Evolutionary conservation across 805 yeast genomes (phyloP), one percentile per base, ranked within the genome.

Genomic region (Candida berthetii): DNA sequence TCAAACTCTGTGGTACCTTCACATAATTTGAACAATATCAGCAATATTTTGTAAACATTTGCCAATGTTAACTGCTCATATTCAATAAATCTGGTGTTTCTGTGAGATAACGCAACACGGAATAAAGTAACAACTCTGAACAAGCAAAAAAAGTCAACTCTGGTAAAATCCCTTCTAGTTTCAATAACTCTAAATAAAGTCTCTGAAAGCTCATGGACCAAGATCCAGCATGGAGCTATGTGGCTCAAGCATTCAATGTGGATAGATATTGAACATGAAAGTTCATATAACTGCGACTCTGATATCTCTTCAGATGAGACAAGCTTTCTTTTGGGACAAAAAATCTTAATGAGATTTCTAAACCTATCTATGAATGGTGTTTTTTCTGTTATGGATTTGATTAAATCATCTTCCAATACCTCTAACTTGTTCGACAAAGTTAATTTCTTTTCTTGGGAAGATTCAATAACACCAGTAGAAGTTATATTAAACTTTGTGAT

Each of bases 1-100:
- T 22, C 19, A 19, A 40, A 15, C 2, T 54, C 58, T 31, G 46
- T 47, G 3, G 51, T 43, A 8, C 58, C 58, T 33, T 42, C 42
- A 17, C 53, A 41, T 7, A 43, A 18, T 9, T 35, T 40, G 20
- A 40, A 43, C 4, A 42, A n/a, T 3, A 15, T 7, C 11, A 25
- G 18, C 7, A 54, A 36, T 7, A 49, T 37, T 7, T 38, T 29
- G 33, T 47, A 54, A 15, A 51, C 39, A 28, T 45, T 39, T 14
- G 16, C 38, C 29, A 51, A 15, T 5, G 53, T 46, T 18, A 41
- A 14, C 2, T 38, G n/a, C 35, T 52, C 57, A 39, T 42, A 39
- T 2, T 22, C 44, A 22, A 45, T 42, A 32, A 40, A 47, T 19
- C 48, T 39, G 1, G 55, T 38, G 11, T 44, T 45, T 41, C 53